Base-by-base conservation (phyloP, 2,329 filamentous ascomycete genomes). In the Monosporascus sp. region DNA sequence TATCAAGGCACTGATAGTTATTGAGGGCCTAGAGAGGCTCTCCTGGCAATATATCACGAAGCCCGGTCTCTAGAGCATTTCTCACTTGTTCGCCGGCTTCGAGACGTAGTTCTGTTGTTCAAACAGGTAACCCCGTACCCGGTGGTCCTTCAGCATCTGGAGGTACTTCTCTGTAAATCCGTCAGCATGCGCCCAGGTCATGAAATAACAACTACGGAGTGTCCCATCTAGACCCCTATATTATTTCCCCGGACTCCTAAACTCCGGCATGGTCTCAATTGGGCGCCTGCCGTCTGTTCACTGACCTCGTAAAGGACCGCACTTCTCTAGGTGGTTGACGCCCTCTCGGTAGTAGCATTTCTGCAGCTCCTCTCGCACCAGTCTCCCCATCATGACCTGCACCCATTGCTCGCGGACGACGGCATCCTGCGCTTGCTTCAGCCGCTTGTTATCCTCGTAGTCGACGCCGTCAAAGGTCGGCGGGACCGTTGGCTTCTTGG, bases 371-470 rank as follows among this genome's bases (percentile, higher is more conserved):
- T 93, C 87, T 59, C 88, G 78, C 52, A 94, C 88, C 58, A 94
- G 75, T 57, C 89, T 80, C 54, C 87, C 88, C 89, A 92, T 94
- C 89, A 94, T 94, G 70, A 87, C 86, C 70, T 84, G 85, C 55
- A 94, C 88, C 90, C 90, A 94, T 77, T 94, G 89, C 76, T 94
- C 89, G 58, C 89, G 81, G 64, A 94, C 82, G 53, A 94, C 81
- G 60, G 89, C 82, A 70, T 94, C 89, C 70, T 93, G 89, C 51
- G 89, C 89, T 57, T 85, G 85, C 78, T 93, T 94, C 69, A 94
- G 78, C 63, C 84, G 83, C 69, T 83, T 84, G 70, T 86, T 91
- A 76, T 94, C 88, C 61, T 92, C 86, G 76, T 87, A 94, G 77
- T 93, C 87, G 68, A 94, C 89, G 62, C 89, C 89, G 66, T 91